Percentiles rank a stretch among this genome's conserved stretches.
Evolutionary conservation across 2,329 filamentous ascomycete genomes (phyloP).

Genomic region (Curvularia spicifera): DNA sequence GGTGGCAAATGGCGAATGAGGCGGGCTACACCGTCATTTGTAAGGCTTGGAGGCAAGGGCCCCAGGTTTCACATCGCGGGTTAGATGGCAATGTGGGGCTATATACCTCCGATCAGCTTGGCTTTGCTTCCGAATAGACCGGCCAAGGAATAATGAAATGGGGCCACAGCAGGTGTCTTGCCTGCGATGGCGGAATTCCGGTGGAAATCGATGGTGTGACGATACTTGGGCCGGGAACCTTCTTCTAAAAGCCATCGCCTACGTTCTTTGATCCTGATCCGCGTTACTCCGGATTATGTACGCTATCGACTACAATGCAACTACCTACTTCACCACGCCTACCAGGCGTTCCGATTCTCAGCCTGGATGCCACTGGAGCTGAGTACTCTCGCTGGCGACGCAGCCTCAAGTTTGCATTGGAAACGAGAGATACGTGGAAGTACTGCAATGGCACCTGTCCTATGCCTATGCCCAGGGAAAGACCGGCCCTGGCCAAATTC

Average conservation of each 20-base stretch:
- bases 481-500: conserved; percentile 28
- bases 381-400: conserved; percentile 45
- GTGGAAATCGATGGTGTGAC: background rate
- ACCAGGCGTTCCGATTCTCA: conserved; percentile 38
- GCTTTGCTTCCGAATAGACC: conserved; percentile 11
- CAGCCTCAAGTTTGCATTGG: conserved; percentile 39
- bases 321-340: conserved; percentile 37
- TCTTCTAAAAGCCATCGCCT: background rate
- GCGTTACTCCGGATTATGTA: background rate
- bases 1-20: conserved; percentile 14
- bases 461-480: conserved; percentile 46
- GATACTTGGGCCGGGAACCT: too few relatives aligned
- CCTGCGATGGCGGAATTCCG: conserved; percentile 1
- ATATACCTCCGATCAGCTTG: conserved; percentile 25
- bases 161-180: conserved; percentile 5
- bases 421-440: conserved; percentile 42
- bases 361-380: conserved; percentile 35
- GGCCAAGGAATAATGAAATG: conserved; percentile 16
- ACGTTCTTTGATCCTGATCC: background rate
- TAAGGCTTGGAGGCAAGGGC: conserved; percentile 14
- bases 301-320: conserved; percentile 17
- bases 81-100: conserved; percentile 22
- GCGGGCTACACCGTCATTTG: conserved; percentile 11
- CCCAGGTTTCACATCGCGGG: conserved; percentile 18
- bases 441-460: conserved; percentile 41